Evolutionary conservation across 2,329 filamentous ascomycete species (phyloP).

Genomic region (Hymenoscyphus albidus): DNA sequence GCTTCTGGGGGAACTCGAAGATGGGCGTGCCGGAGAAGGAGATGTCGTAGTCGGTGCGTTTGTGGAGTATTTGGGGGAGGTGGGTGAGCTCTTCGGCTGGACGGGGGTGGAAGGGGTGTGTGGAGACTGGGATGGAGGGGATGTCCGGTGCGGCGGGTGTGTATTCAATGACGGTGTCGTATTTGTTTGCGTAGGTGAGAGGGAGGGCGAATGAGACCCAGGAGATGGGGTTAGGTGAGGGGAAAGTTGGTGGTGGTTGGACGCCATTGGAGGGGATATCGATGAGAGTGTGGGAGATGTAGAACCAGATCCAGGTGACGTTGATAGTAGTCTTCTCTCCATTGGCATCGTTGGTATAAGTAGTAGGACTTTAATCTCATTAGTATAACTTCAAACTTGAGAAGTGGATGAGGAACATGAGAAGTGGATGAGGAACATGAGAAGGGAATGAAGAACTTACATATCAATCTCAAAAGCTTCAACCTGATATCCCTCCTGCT

Average conservation of each 20-base stretch:
- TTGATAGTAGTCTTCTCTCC: constrained; percentile 4
- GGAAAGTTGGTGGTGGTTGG: constrained; percentile 14
- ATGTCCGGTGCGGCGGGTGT: neutral
- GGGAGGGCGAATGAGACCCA: constrained; percentile 33
- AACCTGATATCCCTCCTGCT: constrained; percentile 13
- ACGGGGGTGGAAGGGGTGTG: neutral
- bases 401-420: neutral
- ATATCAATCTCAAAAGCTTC: constrained; percentile 29
- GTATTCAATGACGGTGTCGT: constrained; percentile 16
- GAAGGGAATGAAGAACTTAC: constrained; percentile 23
- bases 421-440: neutral
- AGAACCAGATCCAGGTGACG: constrained; percentile 30
- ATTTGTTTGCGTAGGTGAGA: constrained; percentile 22
- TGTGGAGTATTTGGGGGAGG: constrained; percentile 9
- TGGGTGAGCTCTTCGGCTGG: neutral
- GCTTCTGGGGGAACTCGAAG: constrained; percentile 29
- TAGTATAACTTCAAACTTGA: neutral
- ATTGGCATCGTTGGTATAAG: constrained; percentile 9
- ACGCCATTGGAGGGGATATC: constrained; percentile 15
- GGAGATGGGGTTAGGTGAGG: constrained; percentile 17
- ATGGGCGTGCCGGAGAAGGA: constrained; percentile 28
- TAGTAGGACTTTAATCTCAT: constrained; percentile 15
- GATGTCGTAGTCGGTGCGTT: constrained; percentile 31
- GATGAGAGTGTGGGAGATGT: constrained; percentile 21
- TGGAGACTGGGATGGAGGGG: neutral